Conservation (phyloP, 192 early-diverging fungal genomes). For the Jimgerdemannia flammicorona region DNA sequence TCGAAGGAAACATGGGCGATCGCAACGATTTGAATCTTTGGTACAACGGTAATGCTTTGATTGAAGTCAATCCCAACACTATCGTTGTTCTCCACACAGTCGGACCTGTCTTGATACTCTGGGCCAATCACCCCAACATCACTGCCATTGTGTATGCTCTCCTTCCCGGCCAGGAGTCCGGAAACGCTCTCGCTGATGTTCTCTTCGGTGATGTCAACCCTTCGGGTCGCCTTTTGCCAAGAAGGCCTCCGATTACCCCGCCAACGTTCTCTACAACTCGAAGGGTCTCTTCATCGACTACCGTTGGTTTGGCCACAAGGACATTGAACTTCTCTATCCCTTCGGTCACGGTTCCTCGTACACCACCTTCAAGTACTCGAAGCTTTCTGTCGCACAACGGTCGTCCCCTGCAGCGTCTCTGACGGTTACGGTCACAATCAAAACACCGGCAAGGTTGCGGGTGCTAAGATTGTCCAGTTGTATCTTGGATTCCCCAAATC, state of each 20-base stretch:
- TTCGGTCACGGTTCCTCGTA: no score
- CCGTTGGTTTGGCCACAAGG: no score
- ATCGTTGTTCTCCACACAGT: slow-evolving; percentile 46
- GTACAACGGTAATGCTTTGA: slow-evolving; percentile 29
- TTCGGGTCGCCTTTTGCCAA: slow-evolving; percentile 46
- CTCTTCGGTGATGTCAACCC: slow-evolving; percentile 69
- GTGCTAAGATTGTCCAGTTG: slow-evolving; percentile 26
- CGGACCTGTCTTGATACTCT: slow-evolving; percentile 59
- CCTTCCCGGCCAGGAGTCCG: slow-evolving; percentile 65
- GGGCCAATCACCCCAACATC: slow-evolving; percentile 58
- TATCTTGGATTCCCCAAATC: slow-evolving; percentile 33
- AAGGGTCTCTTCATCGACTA: slow-evolving; percentile 58
- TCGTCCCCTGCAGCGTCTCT: no score
- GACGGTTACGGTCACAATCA: slow-evolving; percentile 29
- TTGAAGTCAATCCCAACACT: slow-evolving; percentile 28
- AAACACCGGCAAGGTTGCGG: slow-evolving; percentile 22
- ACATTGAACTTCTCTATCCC: no score
- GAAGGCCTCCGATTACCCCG: slow-evolving; percentile 42
- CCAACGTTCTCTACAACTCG: not conserved
- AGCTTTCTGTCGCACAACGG: slow-evolving; percentile 20
- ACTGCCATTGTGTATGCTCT: slow-evolving; percentile 50
- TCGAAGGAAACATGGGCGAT: slow-evolving; percentile 7
- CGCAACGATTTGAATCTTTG: slow-evolving; percentile 29
- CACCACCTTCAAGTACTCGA: slow-evolving; percentile 49
- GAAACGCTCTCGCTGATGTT: slow-evolving; percentile 63